Evolutionary conservation across 108 stramenopile genomes (phyloP).

Genomic region (Skeletonema marinoi): DNA sequence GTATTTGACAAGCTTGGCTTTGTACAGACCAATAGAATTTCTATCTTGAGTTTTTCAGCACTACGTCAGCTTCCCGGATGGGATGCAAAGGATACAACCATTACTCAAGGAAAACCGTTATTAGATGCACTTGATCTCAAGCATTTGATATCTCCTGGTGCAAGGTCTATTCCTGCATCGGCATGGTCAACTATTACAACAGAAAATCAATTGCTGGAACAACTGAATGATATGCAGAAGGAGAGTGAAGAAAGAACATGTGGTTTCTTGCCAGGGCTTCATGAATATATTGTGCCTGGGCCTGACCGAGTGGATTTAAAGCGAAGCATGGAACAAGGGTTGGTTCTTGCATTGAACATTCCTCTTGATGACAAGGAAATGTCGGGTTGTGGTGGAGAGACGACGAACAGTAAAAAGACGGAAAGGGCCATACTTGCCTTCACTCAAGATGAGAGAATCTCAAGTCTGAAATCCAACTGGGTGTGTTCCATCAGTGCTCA

Average conservation of each 20-base stretch:
- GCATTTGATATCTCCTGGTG: slow-evolving; percentile 23
- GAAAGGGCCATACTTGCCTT: slow-evolving; percentile 39
- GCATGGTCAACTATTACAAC: slow-evolving; percentile 24
- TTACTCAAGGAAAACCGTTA: slow-evolving; percentile 16
- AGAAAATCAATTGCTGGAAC: slow-evolving; percentile 22
- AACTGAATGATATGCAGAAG: slow-evolving; percentile 8
- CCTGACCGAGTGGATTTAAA: slow-evolving; percentile 33
- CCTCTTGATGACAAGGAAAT: slow-evolving; percentile 1
- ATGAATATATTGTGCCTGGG: slow-evolving; percentile 47
- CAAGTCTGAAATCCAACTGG: slow-evolving; percentile 44
- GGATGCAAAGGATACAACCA: slow-evolving; percentile 10
- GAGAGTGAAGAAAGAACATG: slow-evolving; percentile 11
- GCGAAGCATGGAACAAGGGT: slow-evolving; percentile 34
- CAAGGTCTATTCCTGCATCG: slow-evolving; percentile 21
- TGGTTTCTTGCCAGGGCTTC: slow-evolving; percentile 43
- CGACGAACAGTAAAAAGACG: not conserved
- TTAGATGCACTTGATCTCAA: slow-evolving; percentile 27
- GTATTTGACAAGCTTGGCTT: slow-evolving; percentile 42
- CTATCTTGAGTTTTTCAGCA: slow-evolving; percentile 13
- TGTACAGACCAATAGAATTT: slow-evolving; percentile 18
- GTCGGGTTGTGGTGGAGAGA: slow-evolving; percentile 5
- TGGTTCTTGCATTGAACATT: slow-evolving; percentile 24
- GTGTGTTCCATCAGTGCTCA: slow-evolving; percentile 47
- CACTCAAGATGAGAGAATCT: slow-evolving; percentile 38
- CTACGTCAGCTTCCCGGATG: slow-evolving; percentile 40